A percentile compares a stretch with the other conserved stretches of the same genome.
Evolutionary conservation across 345 rosid species (phyloP).

Genomic region (Sonneratia alba): DNA sequence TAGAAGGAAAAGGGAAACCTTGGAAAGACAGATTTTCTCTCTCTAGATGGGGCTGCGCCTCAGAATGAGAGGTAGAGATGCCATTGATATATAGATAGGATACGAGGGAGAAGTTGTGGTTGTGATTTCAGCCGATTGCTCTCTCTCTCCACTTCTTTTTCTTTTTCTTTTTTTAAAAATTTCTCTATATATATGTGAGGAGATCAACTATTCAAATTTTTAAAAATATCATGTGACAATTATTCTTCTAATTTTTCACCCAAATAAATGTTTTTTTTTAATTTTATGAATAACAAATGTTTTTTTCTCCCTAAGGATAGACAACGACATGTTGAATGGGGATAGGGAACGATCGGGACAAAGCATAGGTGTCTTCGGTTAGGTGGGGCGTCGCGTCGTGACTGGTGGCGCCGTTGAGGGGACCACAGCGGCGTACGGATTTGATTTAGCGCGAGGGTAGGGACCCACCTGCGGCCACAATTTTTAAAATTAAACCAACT

Average conservation of each 20-base stretch:
- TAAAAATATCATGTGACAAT: not conserved
- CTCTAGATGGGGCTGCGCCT: not conserved
- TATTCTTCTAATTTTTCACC: no score
- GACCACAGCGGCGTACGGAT: not conserved
- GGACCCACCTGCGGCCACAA: no score
- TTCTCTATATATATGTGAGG: no score
- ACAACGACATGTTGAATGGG: not conserved
- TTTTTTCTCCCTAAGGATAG: not conserved
- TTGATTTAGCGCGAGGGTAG: not conserved
- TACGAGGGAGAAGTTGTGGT: not conserved
- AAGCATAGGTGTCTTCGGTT: not conserved
- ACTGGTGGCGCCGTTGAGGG: not conserved
- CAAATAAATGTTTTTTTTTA: no score
- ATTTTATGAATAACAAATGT: no score
- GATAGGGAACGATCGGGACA: no score
- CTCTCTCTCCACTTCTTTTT: not conserved
- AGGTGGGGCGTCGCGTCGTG: not conserved
- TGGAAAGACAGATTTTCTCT: not conserved
- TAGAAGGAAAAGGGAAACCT: not conserved
- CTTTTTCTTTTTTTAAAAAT: not conserved
- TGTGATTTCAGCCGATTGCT: conserved; percentile 4
- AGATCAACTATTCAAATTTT: no score
- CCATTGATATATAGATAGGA: not conserved
- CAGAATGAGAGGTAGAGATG: not conserved
- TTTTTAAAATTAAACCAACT: no score